Conservation (phyloP, 2,329 filamentous ascomycete species). For the Epichloe gansuensis region DNA sequence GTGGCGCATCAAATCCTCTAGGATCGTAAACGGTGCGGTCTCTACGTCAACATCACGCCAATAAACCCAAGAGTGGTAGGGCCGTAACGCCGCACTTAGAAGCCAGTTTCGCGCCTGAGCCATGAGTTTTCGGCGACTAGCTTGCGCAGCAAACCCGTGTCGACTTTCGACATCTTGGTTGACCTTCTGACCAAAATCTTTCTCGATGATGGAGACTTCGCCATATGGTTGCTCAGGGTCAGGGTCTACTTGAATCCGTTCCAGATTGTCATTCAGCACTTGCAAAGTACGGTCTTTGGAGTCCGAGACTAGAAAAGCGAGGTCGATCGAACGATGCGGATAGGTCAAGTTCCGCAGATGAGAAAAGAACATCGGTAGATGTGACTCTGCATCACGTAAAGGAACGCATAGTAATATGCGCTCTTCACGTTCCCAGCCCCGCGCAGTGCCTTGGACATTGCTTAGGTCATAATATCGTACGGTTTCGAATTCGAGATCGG, state of each 20-base stretch:
- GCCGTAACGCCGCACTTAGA: constrained; percentile 79
- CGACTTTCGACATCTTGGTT: constrained; percentile 96
- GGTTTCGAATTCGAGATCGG: constrained; percentile 76
- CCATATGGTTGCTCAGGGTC: constrained; percentile 78
- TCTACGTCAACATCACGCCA: constrained; percentile 98
- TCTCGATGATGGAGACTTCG: constrained; percentile 95
- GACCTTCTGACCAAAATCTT: constrained; percentile 97
- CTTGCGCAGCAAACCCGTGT: constrained; percentile 94
- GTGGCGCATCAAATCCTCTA: constrained; percentile 96
- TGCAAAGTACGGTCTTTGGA: constrained; percentile 84
- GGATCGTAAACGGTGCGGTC: constrained; percentile 89
- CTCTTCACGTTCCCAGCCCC: constrained; percentile 94
- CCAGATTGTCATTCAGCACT: constrained; percentile 62
- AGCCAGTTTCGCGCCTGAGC: constrained; percentile 96
- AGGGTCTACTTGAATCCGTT: constrained; percentile 66
- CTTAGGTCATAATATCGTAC: constrained; percentile 94
- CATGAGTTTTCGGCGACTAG: constrained; percentile 89
- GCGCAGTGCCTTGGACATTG: constrained; percentile 79
- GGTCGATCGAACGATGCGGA: constrained; percentile 88
- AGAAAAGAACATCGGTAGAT: constrained; percentile 97
- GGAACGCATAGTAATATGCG: constrained; percentile 91
- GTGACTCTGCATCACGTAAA: constrained; percentile 79
- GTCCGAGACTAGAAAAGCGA: constrained; percentile 94
- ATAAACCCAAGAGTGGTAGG: constrained; percentile 98
- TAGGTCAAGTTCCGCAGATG: constrained; percentile 95